Base-by-base conservation (phyloP, 306 rosid species). In the Oxytropis ochrocephala region DNA sequence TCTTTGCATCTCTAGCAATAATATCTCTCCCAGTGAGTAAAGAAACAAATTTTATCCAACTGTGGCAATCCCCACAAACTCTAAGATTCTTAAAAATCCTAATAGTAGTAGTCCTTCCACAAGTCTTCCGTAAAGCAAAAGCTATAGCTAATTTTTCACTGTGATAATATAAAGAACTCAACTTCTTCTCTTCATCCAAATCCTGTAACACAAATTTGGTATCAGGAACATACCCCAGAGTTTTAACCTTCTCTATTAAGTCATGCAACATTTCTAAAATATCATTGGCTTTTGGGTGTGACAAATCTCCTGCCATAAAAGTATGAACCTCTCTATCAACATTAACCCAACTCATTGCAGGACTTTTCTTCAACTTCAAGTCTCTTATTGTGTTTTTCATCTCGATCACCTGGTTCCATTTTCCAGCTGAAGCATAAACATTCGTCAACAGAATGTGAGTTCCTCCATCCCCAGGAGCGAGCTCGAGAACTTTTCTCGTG, bases 241-340 rank as follows among this genome's bases (percentile, higher is more conserved):
- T 50, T 73, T 70, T 80, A 39, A 80, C 87, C 74, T 75, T 80
- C 65, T 83, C 78, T 14, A 71, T 60, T 64, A 86, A 60, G 14
- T 69, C 75, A 67, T 79, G 83, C 69, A 86, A 72, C 13, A 53
- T 81, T 60, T 78, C 74, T 1, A 58, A 21, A 67, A 83, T 79
- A 75, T 81, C 82, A 30, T 66, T 61, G 67, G 83, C 77, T 33
- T 70, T 83, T 59, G 86, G 88, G 73, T 81, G 87, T 17, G 89
- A 87, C 73, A 79, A 76, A 76, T 85, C 89, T 78, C 90, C 91
- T 50, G 91, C 96, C 88, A 83, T 85, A 84, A 85, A 87, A 83
- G 80, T 78, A 63, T 89, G 87, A 70, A 89, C 82, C 79, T 81
- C 81, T 66, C 83, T 76, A 38, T 85, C 80, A 44, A 87, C 75